Conservation (phyloP, 2,329 filamentous ascomycete species). For the Stenocarpella maydis region DNA sequence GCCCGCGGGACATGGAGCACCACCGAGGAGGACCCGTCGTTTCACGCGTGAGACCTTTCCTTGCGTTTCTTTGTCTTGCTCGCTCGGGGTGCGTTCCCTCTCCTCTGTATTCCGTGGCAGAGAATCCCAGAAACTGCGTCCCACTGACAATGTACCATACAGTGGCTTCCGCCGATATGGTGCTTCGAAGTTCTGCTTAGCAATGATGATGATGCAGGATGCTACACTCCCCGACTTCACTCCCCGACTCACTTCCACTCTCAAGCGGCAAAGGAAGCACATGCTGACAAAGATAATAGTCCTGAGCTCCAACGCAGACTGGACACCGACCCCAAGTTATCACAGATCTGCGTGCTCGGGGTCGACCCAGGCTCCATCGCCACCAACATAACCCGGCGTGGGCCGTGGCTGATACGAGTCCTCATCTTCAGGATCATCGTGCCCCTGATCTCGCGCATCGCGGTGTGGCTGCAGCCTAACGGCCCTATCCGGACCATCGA, state of each 20-base stretch:
- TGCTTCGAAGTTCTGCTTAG: conserved; percentile 44
- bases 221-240: too few relatives aligned
- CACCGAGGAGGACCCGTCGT: conserved; percentile 37
- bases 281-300: conserved; percentile 31
- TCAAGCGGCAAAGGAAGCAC: not conserved
- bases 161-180: conserved; percentile 43
- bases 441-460: not conserved
- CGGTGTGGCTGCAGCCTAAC: conserved; percentile 25
- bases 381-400: conserved; percentile 39
- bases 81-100: too few relatives aligned
- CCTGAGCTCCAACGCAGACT: conserved; percentile 44
- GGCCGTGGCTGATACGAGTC: conserved; percentile 34
- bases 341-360: conserved; percentile 43
- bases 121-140: too few relatives aligned
- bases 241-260: too few relatives aligned
- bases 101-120: too few relatives aligned
- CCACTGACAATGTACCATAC: conserved; percentile 17
- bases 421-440: conserved; percentile 29
- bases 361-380: conserved; percentile 47
- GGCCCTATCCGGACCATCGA: conserved; percentile 7
- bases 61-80: too few relatives aligned
- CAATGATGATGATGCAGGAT: conserved; percentile 46
- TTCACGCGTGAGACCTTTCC: too few relatives aligned
- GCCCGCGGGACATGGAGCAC: conserved; percentile 42
- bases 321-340: conserved; percentile 40